phyloP scores from a whole-genome alignment of 169 alveolate genomes.

The Amoebophrya sp. region DNA sequence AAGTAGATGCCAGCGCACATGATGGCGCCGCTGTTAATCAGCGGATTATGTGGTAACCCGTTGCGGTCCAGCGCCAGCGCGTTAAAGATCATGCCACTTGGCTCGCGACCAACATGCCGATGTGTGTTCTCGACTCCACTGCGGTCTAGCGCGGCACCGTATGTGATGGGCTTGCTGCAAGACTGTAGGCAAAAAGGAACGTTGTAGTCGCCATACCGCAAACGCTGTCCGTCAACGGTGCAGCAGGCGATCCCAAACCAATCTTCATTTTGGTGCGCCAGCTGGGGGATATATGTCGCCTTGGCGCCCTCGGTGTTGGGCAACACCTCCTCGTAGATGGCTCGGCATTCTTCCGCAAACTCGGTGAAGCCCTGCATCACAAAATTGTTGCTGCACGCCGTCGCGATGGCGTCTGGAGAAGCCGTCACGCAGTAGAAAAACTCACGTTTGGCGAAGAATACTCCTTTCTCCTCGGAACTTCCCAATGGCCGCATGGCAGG shows the following conservation, averaged over 20 bases:
- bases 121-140: neutral
- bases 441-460: neutral
- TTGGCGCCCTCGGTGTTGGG: neutral
- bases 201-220: neutral
- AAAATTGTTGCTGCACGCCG: neutral
- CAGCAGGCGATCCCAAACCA: neutral
- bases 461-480: neutral
- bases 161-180: neutral
- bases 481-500: neutral
- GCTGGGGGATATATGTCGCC: slow-evolving; percentile 8
- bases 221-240: slow-evolving; percentile 21
- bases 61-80: neutral
- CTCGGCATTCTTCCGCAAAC: neutral
- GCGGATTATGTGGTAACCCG: slow-evolving; percentile 35
- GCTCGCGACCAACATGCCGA: slow-evolving; percentile 34
- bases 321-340: neutral
- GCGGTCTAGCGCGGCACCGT: neutral
- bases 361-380: neutral
- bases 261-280: neutral
- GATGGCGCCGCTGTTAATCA: slow-evolving; percentile 28
- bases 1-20: slow-evolving; percentile 1
- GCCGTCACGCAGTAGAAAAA: neutral
- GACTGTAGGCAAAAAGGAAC: neutral
- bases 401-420: neutral
- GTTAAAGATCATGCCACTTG: slow-evolving; percentile 32